phyloP scores from a whole-genome alignment of 2,329 filamentous ascomycete species.

The Botrytis sinoallii region DNA sequence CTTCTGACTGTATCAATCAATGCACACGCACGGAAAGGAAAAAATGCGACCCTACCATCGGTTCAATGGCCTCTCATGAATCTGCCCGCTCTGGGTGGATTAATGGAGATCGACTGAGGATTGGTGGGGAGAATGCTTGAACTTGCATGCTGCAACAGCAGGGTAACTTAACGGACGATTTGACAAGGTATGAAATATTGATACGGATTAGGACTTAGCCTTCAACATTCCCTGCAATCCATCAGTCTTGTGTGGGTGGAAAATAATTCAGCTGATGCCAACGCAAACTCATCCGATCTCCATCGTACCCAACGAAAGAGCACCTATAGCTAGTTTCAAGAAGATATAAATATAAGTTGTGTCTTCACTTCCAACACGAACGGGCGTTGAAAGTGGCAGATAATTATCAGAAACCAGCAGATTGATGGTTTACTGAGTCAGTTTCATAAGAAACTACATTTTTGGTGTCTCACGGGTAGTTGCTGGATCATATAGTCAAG shows the following conservation, averaged over 20 bases:
- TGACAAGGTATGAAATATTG: slow-evolving; percentile 13
- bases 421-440: neutral
- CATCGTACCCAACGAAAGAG: neutral
- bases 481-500: neutral
- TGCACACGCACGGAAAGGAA: slow-evolving; percentile 9
- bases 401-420: neutral
- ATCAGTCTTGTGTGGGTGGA: slow-evolving; percentile 19
- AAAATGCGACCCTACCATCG: slow-evolving; percentile 2
- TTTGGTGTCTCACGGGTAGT: neutral
- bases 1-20: slow-evolving; percentile 17
- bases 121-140: slow-evolving; percentile 19
- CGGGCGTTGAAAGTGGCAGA: neutral
- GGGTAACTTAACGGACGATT: slow-evolving; percentile 1
- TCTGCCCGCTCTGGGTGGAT: slow-evolving; percentile 13
- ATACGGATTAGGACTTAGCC: slow-evolving; percentile 16
- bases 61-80: slow-evolving; percentile 14
- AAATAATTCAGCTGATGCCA: slow-evolving; percentile 19
- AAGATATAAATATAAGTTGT: neutral
- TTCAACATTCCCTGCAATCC: neutral
- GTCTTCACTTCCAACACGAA: neutral
- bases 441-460: neutral
- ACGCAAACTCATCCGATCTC: neutral
- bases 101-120: slow-evolving; percentile 1
- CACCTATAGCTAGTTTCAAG: neutral
- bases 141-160: slow-evolving; percentile 21